phyloP scores from a whole-genome alignment of 2,329 filamentous ascomycete genomes.

The Zarea fungicola region DNA sequence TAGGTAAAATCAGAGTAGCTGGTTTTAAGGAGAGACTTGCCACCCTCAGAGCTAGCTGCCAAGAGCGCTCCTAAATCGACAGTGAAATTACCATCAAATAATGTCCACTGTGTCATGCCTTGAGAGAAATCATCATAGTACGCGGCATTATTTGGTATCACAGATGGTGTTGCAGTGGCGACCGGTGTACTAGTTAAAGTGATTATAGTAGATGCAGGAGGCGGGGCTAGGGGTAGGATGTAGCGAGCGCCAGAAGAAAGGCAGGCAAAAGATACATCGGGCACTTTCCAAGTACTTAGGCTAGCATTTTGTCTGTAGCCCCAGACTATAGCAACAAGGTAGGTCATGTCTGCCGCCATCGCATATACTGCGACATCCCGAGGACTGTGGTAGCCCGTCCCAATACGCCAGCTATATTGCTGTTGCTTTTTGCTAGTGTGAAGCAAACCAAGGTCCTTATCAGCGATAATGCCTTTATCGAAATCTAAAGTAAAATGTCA shows the following conservation, averaged over 20 bases:
- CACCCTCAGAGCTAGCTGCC: neutral
- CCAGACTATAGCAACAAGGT: neutral
- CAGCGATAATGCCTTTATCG: neutral
- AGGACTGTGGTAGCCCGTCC: neutral
- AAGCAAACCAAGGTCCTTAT: neutral
- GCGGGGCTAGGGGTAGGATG: neutral
- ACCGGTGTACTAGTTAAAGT: neutral
- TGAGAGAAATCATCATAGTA: neutral
- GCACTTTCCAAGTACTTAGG: neutral
- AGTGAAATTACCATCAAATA: neutral
- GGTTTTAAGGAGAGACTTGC: neutral
- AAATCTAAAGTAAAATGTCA: neutral
- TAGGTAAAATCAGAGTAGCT: neutral
- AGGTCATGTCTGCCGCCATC: neutral
- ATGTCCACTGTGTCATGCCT: neutral
- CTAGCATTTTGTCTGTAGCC: neutral
- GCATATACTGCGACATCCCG: neutral
- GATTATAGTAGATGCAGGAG: neutral
- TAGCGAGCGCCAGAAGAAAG: neutral
- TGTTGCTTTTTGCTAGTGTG: neutral
- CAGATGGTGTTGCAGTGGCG: neutral
- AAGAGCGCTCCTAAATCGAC: neutral
- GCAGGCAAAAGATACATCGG: neutral
- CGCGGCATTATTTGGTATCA: neutral
- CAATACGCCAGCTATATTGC: slow-evolving; percentile 3